Percentiles rank a stretch among this genome's conserved stretches.
These are phyloP conservation scores for Aspergillus hancockii DNA, from an alignment of 495 filamentous ascomycete species.

Conservation along the genomic window DNA sequence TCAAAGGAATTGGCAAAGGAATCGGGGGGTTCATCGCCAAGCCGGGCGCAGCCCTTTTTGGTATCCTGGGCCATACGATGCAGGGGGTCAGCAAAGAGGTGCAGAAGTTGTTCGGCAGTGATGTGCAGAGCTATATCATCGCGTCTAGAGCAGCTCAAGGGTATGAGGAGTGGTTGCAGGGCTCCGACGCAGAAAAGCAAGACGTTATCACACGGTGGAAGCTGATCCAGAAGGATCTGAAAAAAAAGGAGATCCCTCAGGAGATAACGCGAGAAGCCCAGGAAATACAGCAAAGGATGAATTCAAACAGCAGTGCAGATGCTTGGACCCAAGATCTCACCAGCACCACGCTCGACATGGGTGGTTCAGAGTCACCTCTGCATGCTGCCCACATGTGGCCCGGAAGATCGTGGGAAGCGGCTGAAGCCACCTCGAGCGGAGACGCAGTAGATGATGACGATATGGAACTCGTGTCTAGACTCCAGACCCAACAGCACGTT, in stretches of 20 bases:
- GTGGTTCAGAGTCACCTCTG: neutral
- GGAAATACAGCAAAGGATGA: neutral
- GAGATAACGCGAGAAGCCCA: neutral
- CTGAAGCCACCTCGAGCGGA: neutral
- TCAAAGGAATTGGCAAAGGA: conserved; percentile 78
- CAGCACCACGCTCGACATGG: neutral
- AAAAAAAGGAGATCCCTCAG: neutral
- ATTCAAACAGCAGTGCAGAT: neutral
- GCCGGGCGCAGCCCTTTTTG: conserved; percentile 61
- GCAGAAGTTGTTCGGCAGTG: neutral
- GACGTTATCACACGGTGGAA: neutral
- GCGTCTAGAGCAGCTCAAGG: neutral
- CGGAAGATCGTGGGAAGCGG: neutral
- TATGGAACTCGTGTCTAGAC: neutral
- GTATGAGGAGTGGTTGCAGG: neutral
- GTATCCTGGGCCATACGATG: too few species aligned
- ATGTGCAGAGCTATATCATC: neutral
- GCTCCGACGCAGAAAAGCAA: neutral
- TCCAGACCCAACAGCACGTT: neutral
- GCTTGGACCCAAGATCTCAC: neutral
- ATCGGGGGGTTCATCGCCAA: conserved; percentile 72
- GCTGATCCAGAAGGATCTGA: neutral
- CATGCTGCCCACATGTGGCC: neutral
- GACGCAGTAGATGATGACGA: neutral
- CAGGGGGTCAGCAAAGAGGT: too few species aligned